phyloP scores from a whole-genome alignment of 352 stramenopile genomes.

The Phytophthora quininea region DNA sequence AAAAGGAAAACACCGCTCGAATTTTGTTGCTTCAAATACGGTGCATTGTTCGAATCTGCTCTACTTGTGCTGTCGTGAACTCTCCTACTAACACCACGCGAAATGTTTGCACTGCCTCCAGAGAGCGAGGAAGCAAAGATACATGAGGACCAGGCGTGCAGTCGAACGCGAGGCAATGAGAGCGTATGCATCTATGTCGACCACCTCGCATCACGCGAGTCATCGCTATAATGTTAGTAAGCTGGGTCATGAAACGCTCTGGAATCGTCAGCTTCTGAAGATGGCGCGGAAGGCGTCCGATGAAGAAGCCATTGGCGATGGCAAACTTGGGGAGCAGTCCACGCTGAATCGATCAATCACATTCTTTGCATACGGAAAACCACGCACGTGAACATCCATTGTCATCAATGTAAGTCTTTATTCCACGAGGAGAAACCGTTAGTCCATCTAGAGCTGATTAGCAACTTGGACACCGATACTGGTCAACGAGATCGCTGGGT shows the following conservation, averaged over 20 bases:
- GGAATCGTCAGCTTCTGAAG: not conserved
- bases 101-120: slow-evolving; percentile 8
- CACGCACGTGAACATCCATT: not conserved
- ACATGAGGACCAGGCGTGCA: slow-evolving; percentile 1
- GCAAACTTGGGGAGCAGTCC: slow-evolving; percentile 10
- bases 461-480: not conserved
- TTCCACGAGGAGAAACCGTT: slow-evolving; percentile 9
- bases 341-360: not conserved
- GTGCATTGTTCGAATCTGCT: slow-evolving; percentile 6
- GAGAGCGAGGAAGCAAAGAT: slow-evolving; percentile 1
- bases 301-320: slow-evolving; percentile 11
- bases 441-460: not conserved
- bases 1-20: slow-evolving; percentile 4
- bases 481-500: not conserved
- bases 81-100: slow-evolving; percentile 8
- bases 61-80: slow-evolving; percentile 4
- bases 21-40: slow-evolving; percentile 1
- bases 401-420: slow-evolving; percentile 4
- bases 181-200: slow-evolving; percentile 7
- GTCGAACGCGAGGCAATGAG: slow-evolving; percentile 12
- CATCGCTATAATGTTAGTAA: slow-evolving; percentile 2
- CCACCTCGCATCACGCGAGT: slow-evolving; percentile 13
- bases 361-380: slow-evolving; percentile 10
- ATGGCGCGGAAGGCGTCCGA: not conserved
- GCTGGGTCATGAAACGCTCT: slow-evolving; percentile 12